Evolutionary conservation across 2,329 filamentous ascomycete species (phyloP).

Genomic region (Trichophyton equinum): DNA sequence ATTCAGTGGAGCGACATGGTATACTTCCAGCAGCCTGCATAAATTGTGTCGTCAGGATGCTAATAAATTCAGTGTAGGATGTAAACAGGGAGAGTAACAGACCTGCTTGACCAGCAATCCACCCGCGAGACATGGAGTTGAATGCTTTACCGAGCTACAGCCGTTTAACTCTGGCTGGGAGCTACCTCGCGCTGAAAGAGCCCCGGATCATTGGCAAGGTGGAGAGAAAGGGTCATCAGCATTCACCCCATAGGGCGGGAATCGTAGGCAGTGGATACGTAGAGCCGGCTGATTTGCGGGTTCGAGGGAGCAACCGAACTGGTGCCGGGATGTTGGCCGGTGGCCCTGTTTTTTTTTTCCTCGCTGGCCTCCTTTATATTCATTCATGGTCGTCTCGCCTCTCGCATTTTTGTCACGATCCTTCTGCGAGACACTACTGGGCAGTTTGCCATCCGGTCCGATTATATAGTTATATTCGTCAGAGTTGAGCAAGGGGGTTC

Average conservation of each 20-base stretch:
- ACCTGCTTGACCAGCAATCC: too few species aligned
- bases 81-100: too few species aligned
- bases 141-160: background rate
- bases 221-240: background rate
- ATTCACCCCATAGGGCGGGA: background rate
- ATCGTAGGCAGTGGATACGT: conserved; percentile 3
- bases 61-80: background rate
- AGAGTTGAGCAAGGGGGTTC: background rate
- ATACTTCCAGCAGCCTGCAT: too few species aligned
- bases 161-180: background rate
- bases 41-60: background rate
- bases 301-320: background rate
- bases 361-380: background rate
- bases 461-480: background rate
- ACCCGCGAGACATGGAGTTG: background rate
- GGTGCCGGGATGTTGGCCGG: background rate
- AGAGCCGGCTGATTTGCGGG: background rate
- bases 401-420: background rate
- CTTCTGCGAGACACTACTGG: background rate
- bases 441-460: background rate
- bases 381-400: background rate
- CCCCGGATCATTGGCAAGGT: background rate
- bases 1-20: background rate
- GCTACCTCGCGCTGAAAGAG: background rate
- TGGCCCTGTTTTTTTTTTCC: background rate